Percentiles rank a stretch among this genome's conserved stretches.
phyloP scores from a whole-genome alignment of 228 moss, liverwort and hornwort species.

The Sphagnum fallax region DNA sequence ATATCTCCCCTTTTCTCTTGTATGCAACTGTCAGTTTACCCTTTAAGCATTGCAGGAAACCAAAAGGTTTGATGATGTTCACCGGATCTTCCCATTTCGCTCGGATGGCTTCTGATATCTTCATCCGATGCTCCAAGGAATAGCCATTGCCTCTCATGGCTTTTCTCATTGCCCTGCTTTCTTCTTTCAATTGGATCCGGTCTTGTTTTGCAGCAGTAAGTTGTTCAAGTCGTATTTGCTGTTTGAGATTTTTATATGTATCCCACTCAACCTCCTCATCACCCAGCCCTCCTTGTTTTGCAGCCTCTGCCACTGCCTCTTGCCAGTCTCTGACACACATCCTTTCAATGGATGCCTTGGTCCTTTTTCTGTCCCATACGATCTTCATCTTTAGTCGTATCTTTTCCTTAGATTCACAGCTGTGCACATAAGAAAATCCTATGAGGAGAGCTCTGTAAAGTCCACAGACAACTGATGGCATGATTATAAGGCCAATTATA shows the following conservation, averaged over 20 bases:
- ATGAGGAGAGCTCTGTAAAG: background rate
- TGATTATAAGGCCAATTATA: too few relatives aligned
- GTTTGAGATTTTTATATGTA: slow-evolving; percentile 33
- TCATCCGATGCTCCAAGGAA: slow-evolving; percentile 67
- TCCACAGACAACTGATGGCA: too few relatives aligned
- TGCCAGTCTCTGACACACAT: slow-evolving; percentile 53
- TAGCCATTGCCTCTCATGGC: slow-evolving; percentile 16
- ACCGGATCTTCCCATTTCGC: slow-evolving; percentile 97
- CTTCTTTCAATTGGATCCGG: slow-evolving; percentile 7
- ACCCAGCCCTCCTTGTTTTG: slow-evolving; percentile 47
- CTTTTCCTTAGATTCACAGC: slow-evolving; percentile 64
- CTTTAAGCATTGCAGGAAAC: too few relatives aligned
- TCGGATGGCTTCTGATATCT: slow-evolving; percentile 79
- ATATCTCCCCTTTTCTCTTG: too few relatives aligned
- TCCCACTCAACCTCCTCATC: slow-evolving; percentile 71
- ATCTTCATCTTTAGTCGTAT: slow-evolving; percentile 58
- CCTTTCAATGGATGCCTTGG: slow-evolving; percentile 33
- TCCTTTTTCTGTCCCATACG: slow-evolving; percentile 58
- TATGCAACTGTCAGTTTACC: too few relatives aligned
- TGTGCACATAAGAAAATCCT: slow-evolving; percentile 14
- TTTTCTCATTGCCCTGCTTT: slow-evolving; percentile 1
- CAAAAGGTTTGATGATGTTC: too few relatives aligned
- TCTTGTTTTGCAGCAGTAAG: slow-evolving; percentile 9
- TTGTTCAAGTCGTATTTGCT: slow-evolving; percentile 18
- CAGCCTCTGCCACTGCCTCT: slow-evolving; percentile 64